Percentiles rank a stretch among this genome's conserved stretches.
Evolutionary conservation across 169 alveolate genomes (phyloP).

Genomic region (Neospora caninum): DNA sequence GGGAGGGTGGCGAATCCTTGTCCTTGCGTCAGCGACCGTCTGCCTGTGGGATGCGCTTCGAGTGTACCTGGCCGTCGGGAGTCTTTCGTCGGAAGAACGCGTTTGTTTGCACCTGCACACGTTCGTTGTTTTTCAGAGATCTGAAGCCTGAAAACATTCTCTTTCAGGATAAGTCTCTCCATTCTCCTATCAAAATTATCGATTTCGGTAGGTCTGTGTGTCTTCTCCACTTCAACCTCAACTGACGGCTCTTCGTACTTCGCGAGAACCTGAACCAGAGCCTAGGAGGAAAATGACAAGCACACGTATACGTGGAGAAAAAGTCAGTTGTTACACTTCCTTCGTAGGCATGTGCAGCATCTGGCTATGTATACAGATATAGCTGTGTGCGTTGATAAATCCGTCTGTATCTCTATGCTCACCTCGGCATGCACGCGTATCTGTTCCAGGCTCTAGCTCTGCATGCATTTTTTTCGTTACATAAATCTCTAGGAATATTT

Average conservation of each 20-base stretch:
- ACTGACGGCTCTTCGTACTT: not conserved
- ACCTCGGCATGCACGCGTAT: not conserved
- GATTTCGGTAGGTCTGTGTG: slow-evolving; percentile 81
- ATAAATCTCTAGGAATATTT: not conserved
- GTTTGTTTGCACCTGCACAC: not conserved
- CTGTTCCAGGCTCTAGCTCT: not conserved
- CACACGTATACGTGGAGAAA: not conserved
- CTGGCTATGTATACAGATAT: not conserved
- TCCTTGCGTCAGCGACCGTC: no score
- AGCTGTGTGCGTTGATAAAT: not conserved
- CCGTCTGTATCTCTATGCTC: not conserved
- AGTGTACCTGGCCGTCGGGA: not conserved
- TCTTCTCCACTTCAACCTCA: not conserved
- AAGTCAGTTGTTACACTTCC: no score
- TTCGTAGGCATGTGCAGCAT: not conserved
- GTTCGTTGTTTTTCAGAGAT: slow-evolving; percentile 81
- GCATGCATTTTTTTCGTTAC: not conserved
- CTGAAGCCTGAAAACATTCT: slow-evolving; percentile 97
- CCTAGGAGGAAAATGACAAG: not conserved
- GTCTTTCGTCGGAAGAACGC: not conserved
- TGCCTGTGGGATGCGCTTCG: not conserved
- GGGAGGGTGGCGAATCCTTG: not conserved
- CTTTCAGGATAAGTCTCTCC: slow-evolving; percentile 84
- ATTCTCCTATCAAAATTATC: slow-evolving; percentile 91
- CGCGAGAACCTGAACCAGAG: not conserved